Base-by-base conservation (phyloP, 148 eudicot genomes). In the Hydrangea macrophylla region DNA sequence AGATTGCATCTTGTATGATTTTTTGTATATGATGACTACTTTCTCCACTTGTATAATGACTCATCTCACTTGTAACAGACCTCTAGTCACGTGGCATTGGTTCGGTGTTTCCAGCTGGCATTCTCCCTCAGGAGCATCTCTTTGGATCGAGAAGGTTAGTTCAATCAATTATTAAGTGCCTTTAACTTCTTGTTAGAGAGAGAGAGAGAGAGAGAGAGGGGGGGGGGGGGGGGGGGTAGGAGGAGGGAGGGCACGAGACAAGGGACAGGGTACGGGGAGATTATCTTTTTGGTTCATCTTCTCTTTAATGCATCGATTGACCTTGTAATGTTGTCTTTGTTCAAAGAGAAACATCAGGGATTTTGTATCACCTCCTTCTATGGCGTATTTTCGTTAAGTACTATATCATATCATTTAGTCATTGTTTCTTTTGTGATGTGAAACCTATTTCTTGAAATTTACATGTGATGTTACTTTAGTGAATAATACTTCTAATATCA, bases 71-170 rank as follows among this genome's bases (percentile, higher is more conserved):
- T 58, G 42, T 75, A 42, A 62, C 97, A 91, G 97, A 83, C 78
- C 61, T 91, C 91, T 56, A 78, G 90, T 75, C 89, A 83, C 27
- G 65, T 73, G 80, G 88, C 85, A 62, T 79, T 91, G 45, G 86
- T 80, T 35, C 87, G 87, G 81, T 86, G 88, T 72, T 86, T 91
- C 79, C 97, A 91, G 85, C 73, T 88, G 69, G 97, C 97, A 33
- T 85, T 91, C 73, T 86, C 97, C 60, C 75, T 91, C 40, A 86
- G 94, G 78, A 80, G 74, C 73, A 83, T 86, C 73, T 78, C 97
- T 65, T 79, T 88, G 37, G 85, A 88, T 67, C 82, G 77, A 68
- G 88, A 86, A 76, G 95, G 97, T 86, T 68, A 64, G 68, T 56
- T 75, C 24, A 26, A 35, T 58, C 12, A 26, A 58, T 15, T 59